These are phyloP conservation scores for Monilinia polystroma DNA, from an alignment of 2,329 filamentous ascomycete genomes.

Conservation along the genomic window DNA sequence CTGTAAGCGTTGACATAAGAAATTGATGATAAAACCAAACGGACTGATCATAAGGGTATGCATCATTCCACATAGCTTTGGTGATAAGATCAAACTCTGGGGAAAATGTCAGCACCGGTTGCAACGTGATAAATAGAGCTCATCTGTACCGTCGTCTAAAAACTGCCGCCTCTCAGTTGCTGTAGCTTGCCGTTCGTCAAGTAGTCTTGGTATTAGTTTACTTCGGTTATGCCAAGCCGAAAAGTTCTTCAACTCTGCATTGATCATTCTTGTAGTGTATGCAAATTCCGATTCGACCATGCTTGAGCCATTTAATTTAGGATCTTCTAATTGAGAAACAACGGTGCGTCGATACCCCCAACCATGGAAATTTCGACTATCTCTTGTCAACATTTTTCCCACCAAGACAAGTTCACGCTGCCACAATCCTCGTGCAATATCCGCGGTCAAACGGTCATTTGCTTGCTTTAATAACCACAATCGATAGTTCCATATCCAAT, in stretches of 20 bases:
- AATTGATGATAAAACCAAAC: slow-evolving; percentile 97
- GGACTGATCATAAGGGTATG: slow-evolving; percentile 91
- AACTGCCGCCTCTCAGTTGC: slow-evolving; percentile 63
- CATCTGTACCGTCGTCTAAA: slow-evolving; percentile 62
- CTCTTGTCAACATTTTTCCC: slow-evolving; percentile 81
- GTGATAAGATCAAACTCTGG: slow-evolving; percentile 73
- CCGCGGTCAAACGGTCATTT: slow-evolving; percentile 58
- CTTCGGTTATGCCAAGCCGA: slow-evolving; percentile 94
- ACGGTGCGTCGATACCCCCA: slow-evolving; percentile 88
- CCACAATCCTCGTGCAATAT: slow-evolving; percentile 68
- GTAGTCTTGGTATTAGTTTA: slow-evolving; percentile 73
- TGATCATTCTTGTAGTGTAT: slow-evolving; percentile 89
- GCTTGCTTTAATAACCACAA: slow-evolving; percentile 78
- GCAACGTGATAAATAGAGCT: neutral
- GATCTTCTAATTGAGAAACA: slow-evolving; percentile 70
- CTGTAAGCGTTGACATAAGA: slow-evolving; percentile 68
- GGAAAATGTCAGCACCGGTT: slow-evolving; percentile 27
- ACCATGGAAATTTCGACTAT: slow-evolving; percentile 92
- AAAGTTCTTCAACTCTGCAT: slow-evolving; percentile 86
- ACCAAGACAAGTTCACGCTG: slow-evolving; percentile 78
- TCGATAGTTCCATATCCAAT: slow-evolving; percentile 99
- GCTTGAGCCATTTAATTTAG: slow-evolving; percentile 52
- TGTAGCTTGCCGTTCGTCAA: slow-evolving; percentile 68
- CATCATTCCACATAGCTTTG: slow-evolving; percentile 64
- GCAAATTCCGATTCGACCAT: slow-evolving; percentile 79